Evolutionary conservation across 768 basidiomycete genomes (phyloP), one percentile per base, ranked within the genome.

Genomic region (Gautieria morchelliformis): DNA sequence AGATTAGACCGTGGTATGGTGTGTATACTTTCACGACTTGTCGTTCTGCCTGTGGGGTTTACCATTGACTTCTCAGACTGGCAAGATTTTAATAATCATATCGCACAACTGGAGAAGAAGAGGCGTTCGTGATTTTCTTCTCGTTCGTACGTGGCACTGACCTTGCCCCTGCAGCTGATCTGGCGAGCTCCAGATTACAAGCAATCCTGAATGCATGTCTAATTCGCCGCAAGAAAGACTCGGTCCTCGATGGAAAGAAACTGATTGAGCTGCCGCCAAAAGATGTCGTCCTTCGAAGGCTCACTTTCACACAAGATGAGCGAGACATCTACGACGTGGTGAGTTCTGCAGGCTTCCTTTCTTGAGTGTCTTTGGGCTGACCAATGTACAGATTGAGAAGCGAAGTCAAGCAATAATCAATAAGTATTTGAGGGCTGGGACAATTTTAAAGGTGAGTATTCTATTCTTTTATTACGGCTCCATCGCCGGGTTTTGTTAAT

Each of bases 221-320:
- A 48, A 67, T 87, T 24, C 74, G 87, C 11, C 76, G 87, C 45
- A 82, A 79, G 70, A 85, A 85, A 62, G 75, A 82, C 51, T 77
- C 80, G 0, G 69, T 70, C 63, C 70, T 90, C 10, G 83, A 87
- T 63, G 87, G 87, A 8, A 80, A 82, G 65, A 77, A 73, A 20
- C 70, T 89, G n/a, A 78, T 88, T 44, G 78, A 83, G 57, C 71
- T 89, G 32, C 85, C 84, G 5, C 65, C 70, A 14, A 85, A 84
- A 69, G 71, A 71, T 2, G 68, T 83, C 7, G 68, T 74, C 1
- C 68, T 86, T 1, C 66, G 75, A 33, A 75, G 73, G 59, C 72
- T 86, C 5, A 73, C 78, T 44, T 87, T 89, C 63, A 71, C 77
- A 0, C 60, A 70, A 22, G 85, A 86, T 63, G 87, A 88, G 60